Base-by-base conservation (phyloP, 768 basidiomycete species). In the Suillus lakei region DNA sequence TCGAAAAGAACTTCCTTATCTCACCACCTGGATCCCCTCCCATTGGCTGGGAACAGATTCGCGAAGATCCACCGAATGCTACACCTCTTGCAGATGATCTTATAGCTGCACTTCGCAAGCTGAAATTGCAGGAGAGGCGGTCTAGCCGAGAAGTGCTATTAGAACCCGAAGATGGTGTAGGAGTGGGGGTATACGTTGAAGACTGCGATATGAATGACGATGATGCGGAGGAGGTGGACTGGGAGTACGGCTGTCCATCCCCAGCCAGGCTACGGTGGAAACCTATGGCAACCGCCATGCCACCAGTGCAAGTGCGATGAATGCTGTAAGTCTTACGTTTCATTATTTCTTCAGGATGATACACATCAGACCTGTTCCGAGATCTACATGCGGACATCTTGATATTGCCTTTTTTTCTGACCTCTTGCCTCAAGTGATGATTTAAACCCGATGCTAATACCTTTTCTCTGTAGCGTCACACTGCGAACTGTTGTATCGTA, bases 1-100 rank as follows among this genome's bases (percentile, higher is more conserved):
- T 89, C 44, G 92, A 96, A 70, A 95, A 95, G 79, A 99, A 99
- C 79, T 99, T 98, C 79, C 85, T 99, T 55, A 96, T 99, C 68
- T 99, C 98, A 0, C 98, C 98, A 0, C 98, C 98, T 4, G 98
- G 98, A 5, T 98, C 96, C 0, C 98, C 98, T 0, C 98, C 98
- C 0, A 89, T 96, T 1, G 98, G 96, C 3, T 99, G 98, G 98
- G 95, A 98, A 73, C 95, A 86, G 28, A 86, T 96, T 64, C 82
- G 82, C 59, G 97, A 99, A 77, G 95, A 96, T 9, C 93, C 95
- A 21, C 97, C 97, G 0, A 98, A 98, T 73, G 74, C 81, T 3
- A 79, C 85, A 3, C 91, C 95, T 5, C 85, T 98, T 30, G 97
- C 97, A 0, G 88, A 92, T 28, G 97, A 99, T 74, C 85, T 99